These are phyloP conservation scores for Hordeum pubiflorum DNA, from an alignment of 202 grass and related monocot species.

Conservation along the genomic window DNA sequence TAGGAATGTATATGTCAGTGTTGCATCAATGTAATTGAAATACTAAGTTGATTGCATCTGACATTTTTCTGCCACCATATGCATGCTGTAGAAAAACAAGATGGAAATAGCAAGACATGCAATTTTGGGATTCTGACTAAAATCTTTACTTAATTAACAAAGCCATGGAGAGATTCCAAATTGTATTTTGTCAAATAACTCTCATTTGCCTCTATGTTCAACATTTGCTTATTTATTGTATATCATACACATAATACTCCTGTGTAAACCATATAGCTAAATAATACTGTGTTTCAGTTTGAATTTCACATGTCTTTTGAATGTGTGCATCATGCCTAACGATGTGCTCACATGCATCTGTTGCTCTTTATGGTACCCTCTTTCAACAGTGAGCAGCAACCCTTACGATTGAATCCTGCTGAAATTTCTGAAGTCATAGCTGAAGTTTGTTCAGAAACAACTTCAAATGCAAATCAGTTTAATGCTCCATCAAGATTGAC, in stretches of 20 bases:
- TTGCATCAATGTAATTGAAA: slow-evolving; percentile 9
- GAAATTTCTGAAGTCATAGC: slow-evolving; percentile 96
- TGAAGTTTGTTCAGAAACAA: slow-evolving; percentile 85
- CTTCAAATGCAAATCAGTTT: slow-evolving; percentile 51
- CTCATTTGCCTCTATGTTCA: not conserved
- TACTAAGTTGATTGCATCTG: not conserved
- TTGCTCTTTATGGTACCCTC: slow-evolving; percentile 29
- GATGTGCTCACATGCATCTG: slow-evolving; percentile 24
- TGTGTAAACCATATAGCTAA: not conserved
- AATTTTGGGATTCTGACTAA: not conserved
- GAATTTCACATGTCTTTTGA: slow-evolving; percentile 8
- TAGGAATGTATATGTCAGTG: not conserved
- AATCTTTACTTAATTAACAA: not conserved
- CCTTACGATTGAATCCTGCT: slow-evolving; percentile 80
- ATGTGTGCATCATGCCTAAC: slow-evolving; percentile 20
- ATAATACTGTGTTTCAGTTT: not conserved
- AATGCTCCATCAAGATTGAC: slow-evolving; percentile 57
- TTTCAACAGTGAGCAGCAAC: slow-evolving; percentile 93
- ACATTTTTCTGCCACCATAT: not conserved
- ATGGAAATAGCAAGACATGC: not conserved
- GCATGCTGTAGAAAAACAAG: not conserved
- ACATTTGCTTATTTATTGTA: not conserved
- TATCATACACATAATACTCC: not conserved
- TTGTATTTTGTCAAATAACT: not conserved
- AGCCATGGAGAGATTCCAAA: not conserved